phyloP scores from a whole-genome alignment of 257 asterid genomes.

The Solanum etuberosum region DNA sequence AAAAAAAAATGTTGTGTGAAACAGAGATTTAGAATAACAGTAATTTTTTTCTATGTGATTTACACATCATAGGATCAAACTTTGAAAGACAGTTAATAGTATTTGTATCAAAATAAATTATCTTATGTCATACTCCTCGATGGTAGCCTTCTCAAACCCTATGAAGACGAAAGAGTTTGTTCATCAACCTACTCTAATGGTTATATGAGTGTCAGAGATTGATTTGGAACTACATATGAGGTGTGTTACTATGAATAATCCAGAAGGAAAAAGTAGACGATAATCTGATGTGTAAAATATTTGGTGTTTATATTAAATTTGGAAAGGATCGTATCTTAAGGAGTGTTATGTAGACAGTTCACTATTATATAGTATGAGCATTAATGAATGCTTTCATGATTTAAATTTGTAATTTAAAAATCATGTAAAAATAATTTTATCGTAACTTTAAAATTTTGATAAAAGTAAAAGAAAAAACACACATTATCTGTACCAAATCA shows the following conservation, averaged over 20 bases:
- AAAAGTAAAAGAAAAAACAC: neutral
- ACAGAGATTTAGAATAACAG: too few relatives aligned
- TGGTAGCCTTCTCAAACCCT: neutral
- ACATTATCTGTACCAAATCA: neutral
- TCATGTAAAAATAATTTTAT: too few relatives aligned
- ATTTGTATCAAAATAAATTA: too few relatives aligned
- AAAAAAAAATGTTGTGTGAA: neutral
- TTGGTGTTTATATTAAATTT: neutral
- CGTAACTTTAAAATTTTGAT: too few relatives aligned
- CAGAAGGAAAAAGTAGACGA: neutral
- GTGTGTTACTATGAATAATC: neutral
- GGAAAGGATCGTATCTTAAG: neutral
- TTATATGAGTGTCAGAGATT: neutral
- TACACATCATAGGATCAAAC: too few relatives aligned
- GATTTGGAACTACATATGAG: neutral
- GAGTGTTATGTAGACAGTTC: neutral
- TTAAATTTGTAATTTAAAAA: too few relatives aligned
- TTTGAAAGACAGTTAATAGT: too few relatives aligned
- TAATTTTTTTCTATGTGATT: too few relatives aligned
- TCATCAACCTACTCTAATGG: neutral
- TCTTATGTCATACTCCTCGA: neutral
- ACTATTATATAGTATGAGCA: neutral
- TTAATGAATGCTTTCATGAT: too few relatives aligned
- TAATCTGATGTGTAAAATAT: too few relatives aligned
- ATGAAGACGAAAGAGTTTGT: neutral